Evolutionary conservation across 1,284 basidiomycete species (phyloP).

Genomic region (Melampsora occidentalis): DNA sequence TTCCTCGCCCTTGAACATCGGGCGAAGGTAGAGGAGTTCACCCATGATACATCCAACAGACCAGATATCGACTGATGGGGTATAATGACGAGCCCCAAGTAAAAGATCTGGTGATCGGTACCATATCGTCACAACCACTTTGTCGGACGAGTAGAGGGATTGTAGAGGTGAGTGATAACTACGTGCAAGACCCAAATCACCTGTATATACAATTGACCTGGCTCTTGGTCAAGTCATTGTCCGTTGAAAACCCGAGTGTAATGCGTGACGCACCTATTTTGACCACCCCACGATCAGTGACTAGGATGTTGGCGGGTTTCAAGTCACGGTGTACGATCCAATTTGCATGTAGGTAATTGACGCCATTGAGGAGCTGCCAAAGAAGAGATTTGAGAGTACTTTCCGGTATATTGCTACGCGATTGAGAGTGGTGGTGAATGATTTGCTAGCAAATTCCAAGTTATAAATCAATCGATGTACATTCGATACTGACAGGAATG

Average conservation of each 20-base stretch:
- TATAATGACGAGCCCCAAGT: slow-evolving; percentile 93
- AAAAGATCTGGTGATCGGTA: slow-evolving; percentile 94
- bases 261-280: slow-evolving; percentile 70
- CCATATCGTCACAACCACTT: slow-evolving; percentile 95
- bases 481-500: not conserved
- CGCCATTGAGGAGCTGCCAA: slow-evolving; percentile 92
- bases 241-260: not conserved
- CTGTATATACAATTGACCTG: not conserved
- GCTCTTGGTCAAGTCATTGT: not conserved
- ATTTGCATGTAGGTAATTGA: slow-evolving; percentile 88
- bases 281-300: slow-evolving; percentile 81
- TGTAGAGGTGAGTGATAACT: slow-evolving; percentile 65
- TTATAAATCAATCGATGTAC: too few species aligned
- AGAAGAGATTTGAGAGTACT: slow-evolving; percentile 86
- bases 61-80: slow-evolving; percentile 74
- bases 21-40: slow-evolving; percentile 83
- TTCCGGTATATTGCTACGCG: slow-evolving; percentile 69
- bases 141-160: slow-evolving; percentile 39
- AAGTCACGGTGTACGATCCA: slow-evolving; percentile 93
- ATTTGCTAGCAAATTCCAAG: slow-evolving; percentile 67
- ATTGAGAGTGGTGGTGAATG: slow-evolving; percentile 93
- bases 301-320: slow-evolving; percentile 97
- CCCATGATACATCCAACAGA: slow-evolving; percentile 96
- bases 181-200: slow-evolving; percentile 85
- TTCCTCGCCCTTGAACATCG: slow-evolving; percentile 99